Evolutionary conservation across 2,329 filamentous ascomycete species (phyloP), one percentile per base, ranked within the genome.

Genomic region (Aspergillus sp.): DNA sequence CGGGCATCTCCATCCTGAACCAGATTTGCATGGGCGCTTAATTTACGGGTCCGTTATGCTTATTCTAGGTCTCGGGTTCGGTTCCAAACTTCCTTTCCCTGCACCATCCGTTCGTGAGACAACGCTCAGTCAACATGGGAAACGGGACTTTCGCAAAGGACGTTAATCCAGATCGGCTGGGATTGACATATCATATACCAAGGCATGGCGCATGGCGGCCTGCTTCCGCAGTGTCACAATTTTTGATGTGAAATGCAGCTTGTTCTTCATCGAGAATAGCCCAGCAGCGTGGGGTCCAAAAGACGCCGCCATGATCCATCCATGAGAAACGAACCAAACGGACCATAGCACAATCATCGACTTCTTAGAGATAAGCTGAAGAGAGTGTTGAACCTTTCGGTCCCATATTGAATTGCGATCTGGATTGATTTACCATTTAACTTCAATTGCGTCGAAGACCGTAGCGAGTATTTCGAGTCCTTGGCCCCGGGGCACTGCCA

Each of bases 21-120:
- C 68, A 66, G 54, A 69, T 66, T 68, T 68, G 45, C 47, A 45
- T 46, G 38, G 45, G 59, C 66, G 66, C 65, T 66, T 68, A 65
- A 60, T 59, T 62, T 64, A 64, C 66, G 66, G 65, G 69, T 66
- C 63, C 53, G 62, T 69, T 70, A 70, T 68, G 66, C 66, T 70
- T 70, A 69, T 70, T 66, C 64, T 48, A 50, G 53, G 30, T 61
- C 62, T 67, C 43, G 59, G 54, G 56, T 46, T 47, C 51, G 23
- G 56, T 57, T 54, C 59, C 59, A 57, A 56, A 53, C 38, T 58
- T 49, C 51, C 30, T 19, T 13, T 41, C 45, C 49, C 7, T 43
- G 52, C 43, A 7, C 45, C 23, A 30, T 31, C 2, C 5, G 31
- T 48, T 4, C 34, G 13, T 41, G 9, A 13, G 11, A 41, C 34